Base-by-base conservation (phyloP, 192 early-diverging fungal species). In the Backusella morwellensis region DNA sequence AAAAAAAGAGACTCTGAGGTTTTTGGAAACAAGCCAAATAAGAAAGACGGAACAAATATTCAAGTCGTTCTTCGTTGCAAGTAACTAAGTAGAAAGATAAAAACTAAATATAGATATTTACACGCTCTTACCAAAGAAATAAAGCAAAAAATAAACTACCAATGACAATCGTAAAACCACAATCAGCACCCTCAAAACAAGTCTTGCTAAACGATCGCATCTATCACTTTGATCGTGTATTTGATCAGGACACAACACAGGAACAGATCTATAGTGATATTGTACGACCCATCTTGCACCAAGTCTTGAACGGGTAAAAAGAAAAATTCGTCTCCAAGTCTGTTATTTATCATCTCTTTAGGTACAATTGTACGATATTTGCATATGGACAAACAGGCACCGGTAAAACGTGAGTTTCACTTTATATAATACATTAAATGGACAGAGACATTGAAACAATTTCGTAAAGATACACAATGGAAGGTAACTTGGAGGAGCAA, bases 211-310 rank as follows among this genome's bases (percentile, higher is more conserved):
- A 78, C 19, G 70, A 89, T 29, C 92, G 93, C 59, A 90, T 90
- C 14, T 98, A 94, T 78, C 91, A 85, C 47, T 99, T 96, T 84
- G 98, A 99, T 82, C 91, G 90, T 54, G 96, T 96, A 19, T 99
- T 97, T 85, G 93, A 90, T 34, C 85, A 90, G 15, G 84, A 90
- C 21, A 83, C 92, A 6, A 85, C 85, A 32, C 98, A 99, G 83
- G 87, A 93, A 68, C 79, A 87, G 34, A 85, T 99, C 21, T 98
- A 95, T 82, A 84, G 90, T 26, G 91, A 92, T 29, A 86, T 92
- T 15, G 96, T 94, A 1, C 70, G 78, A 36, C 95, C 95, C 1
- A 97, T 97, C 34, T 81, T 99, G 11, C 84, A 93, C 14, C 95
- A 99, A 66, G 92, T 94, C 36, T 78, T 87, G 69, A 81, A 83